These are phyloP conservation scores for Borealophlyctis nickersoniae DNA, from an alignment of 192 early-diverging fungal species.

Conservation along the genomic window DNA sequence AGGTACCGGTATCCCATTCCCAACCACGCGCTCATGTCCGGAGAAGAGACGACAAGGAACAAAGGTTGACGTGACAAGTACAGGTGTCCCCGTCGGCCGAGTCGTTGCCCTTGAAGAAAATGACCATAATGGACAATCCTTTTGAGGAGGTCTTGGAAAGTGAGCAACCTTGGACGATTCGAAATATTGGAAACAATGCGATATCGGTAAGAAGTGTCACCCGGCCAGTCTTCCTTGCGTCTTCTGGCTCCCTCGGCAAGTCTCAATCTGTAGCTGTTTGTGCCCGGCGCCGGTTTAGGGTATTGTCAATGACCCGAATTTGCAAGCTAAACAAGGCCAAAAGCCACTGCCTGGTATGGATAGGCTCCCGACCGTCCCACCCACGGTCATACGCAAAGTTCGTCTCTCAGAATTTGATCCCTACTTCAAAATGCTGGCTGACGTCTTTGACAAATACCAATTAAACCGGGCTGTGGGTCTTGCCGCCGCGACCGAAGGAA, in stretches of 20 bases:
- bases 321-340: conserved; percentile 36
- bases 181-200: conserved; percentile 78
- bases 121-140: conserved; percentile 19
- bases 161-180: conserved; percentile 60
- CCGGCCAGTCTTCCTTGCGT: background rate
- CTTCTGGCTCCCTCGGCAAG: background rate
- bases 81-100: conserved; percentile 18
- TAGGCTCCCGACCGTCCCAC: conserved; percentile 48
- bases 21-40: no score
- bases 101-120: conserved; percentile 17
- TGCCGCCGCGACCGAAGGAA: conserved; percentile 53
- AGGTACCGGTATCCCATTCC: no score
- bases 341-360: conserved; percentile 43
- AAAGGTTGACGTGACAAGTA: no score
- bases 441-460: conserved; percentile 79
- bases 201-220: conserved; percentile 46
- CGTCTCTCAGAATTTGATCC: conserved; percentile 78
- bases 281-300: conserved; percentile 38
- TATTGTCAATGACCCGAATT: conserved; percentile 69
- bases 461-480: conserved; percentile 57
- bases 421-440: conserved; percentile 69
- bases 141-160: conserved; percentile 34
- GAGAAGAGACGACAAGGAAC: no score
- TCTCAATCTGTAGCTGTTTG: background rate
- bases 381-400: conserved; percentile 64